A percentile compares a stretch with the other conserved stretches of the same genome.
phyloP scores from a whole-genome alignment of 2,329 filamentous ascomycete genomes.

The Aspergillus fructus region DNA sequence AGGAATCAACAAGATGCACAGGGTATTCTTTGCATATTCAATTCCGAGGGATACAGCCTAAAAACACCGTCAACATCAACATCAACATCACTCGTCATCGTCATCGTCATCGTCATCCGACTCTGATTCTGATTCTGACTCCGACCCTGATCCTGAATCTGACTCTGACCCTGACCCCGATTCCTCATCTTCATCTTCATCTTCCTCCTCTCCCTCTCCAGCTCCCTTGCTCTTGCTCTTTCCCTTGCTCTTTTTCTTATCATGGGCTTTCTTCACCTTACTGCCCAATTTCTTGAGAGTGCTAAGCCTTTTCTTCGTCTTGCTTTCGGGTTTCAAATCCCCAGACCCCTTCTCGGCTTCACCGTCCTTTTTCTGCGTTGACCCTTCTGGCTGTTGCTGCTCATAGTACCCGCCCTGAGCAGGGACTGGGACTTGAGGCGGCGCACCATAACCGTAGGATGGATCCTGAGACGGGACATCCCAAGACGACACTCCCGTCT shows the following conservation, averaged over 20 bases:
- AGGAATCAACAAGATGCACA: not conserved
- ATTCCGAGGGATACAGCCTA: too few species aligned
- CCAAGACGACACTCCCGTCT: conserved; percentile 46
- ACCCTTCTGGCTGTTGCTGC: conserved; percentile 16
- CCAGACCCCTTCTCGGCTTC: conserved; percentile 23
- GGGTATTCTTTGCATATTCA: not conserved
- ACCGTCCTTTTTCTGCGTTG: not conserved
- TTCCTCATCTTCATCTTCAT: too few species aligned
- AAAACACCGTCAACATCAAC: too few species aligned
- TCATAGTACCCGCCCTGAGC: conserved; percentile 13
- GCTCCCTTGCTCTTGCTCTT: conserved; percentile 30
- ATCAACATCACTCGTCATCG: not conserved
- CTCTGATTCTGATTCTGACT: too few species aligned
- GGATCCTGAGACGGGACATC: conserved; percentile 32
- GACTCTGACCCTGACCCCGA: too few species aligned
- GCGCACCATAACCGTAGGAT: conserved; percentile 14
- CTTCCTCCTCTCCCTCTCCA: too few species aligned
- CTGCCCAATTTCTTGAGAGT: conserved; percentile 29
- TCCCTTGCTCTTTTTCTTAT: conserved; percentile 33
- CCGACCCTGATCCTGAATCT: too few species aligned
- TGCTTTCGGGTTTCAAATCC: conserved; percentile 23
- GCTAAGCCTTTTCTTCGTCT: conserved; percentile 20
- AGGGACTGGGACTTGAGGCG: not conserved
- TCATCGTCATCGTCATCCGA: conserved; percentile 27
- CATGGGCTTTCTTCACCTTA: conserved; percentile 44